Conservation (phyloP, 495 filamentous ascomycete species). For the Glutinoglossum americanum region DNA sequence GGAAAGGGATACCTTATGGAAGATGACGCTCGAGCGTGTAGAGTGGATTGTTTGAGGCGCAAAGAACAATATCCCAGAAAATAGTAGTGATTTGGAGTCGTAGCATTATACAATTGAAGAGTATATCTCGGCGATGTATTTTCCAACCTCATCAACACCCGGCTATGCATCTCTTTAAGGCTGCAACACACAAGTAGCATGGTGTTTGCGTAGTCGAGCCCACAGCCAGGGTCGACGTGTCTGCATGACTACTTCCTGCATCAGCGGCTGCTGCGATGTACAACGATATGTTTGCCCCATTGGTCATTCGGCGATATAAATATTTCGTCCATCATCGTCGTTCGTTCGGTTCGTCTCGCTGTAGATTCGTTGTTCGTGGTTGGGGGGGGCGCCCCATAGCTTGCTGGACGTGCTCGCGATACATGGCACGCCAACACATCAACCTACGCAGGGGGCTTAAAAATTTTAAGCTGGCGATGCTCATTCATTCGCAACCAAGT, state of each 20-base stretch:
- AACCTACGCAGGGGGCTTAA: too few species aligned
- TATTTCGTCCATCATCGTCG: not conserved
- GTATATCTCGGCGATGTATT: not conserved
- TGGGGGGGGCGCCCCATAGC: too few species aligned
- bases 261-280: not conserved
- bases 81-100: not conserved
- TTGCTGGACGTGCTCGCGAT: not conserved
- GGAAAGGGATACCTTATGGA: too few species aligned
- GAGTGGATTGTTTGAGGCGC: not conserved
- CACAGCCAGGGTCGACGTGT: not conserved
- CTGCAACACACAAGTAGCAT: not conserved
- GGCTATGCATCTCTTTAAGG: not conserved
- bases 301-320: not conserved
- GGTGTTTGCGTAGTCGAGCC: not conserved
- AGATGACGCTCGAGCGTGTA: too few species aligned
- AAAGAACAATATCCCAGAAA: constrained; percentile 1
- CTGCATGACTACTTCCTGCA: not conserved
- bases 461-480: not conserved
- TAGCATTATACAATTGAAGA: not conserved
- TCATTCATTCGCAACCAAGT: not conserved
- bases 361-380: not conserved
- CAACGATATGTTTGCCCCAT: not conserved
- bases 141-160: not conserved
- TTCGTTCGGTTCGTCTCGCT: not conserved
- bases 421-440: not conserved